Conservation (phyloP, 2,329 filamentous ascomycete species). For the Aspergillus melleus region DNA sequence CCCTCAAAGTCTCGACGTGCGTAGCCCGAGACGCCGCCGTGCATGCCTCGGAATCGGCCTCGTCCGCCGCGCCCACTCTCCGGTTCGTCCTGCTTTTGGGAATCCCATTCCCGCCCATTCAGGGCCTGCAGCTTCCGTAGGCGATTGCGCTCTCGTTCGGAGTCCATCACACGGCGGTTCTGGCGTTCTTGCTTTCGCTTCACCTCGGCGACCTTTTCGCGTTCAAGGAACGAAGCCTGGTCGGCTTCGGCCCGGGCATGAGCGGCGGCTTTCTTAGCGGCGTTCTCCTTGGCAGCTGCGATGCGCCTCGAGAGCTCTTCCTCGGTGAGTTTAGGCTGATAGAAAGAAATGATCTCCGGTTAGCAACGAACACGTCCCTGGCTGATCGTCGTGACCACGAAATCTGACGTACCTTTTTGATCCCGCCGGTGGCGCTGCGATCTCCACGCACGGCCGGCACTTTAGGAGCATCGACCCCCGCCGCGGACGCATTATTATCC, state of each 20-base stretch:
- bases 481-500: constrained; percentile 15
- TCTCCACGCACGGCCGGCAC: constrained; percentile 55
- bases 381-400: background rate
- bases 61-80: constrained; percentile 45
- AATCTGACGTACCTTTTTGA: constrained; percentile 42
- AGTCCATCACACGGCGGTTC: constrained; percentile 61
- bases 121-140: constrained; percentile 59
- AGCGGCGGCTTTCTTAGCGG: constrained; percentile 58
- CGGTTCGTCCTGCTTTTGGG: constrained; percentile 59
- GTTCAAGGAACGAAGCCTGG: constrained; percentile 61
- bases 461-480: constrained; percentile 27
- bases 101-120: constrained; percentile 63
- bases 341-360: constrained; percentile 20
- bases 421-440: constrained; percentile 54
- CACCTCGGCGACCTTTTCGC: constrained; percentile 60
- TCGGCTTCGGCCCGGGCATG: constrained; percentile 69
- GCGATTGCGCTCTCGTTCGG: constrained; percentile 62
- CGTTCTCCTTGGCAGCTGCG: constrained; percentile 61
- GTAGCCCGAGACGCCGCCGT: constrained; percentile 50
- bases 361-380: constrained; percentile 6
- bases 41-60: constrained; percentile 51
- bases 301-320: constrained; percentile 63
- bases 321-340: constrained; percentile 63
- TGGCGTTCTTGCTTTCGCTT: constrained; percentile 53
- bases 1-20: constrained; percentile 32